Evolutionary conservation across 768 basidiomycete species (phyloP), one percentile per base, ranked within the genome.

Genomic region (Boletus rubescentipes): DNA sequence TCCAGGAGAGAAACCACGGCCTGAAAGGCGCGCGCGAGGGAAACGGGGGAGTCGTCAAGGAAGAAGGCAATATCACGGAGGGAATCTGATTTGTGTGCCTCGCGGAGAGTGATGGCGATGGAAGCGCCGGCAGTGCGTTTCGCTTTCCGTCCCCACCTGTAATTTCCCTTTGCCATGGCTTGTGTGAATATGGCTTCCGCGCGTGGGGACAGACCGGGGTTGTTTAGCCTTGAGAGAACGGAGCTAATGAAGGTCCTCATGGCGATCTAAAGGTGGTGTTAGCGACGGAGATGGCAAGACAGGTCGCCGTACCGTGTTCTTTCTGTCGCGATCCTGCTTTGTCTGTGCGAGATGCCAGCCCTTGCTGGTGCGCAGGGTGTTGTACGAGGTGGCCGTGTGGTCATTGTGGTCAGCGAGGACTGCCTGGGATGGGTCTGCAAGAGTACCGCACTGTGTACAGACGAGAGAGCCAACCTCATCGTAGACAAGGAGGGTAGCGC

Each of bases 81-180:
- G 12, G 81, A 80, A 65, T 88, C 86, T 29, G 86, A 82, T 52
- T 81, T 84, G 61, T 76, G 82, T 53, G 79, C 77, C 73, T 91
- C 86, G 46, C 90, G 85, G 39, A 91, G 74, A 6, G 88, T 84
- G 51, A 91, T 78, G 23, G 83, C 79, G 26, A 91, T 73, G 42
- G 84, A 81, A 3, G 85, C 87, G 12, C 83, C 91, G 0, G 87
- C 86, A 12, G 82, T 76, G 40, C 82, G 72, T 67, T 81, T 89
- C 20, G 90, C 85, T 58, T 79, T 84, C 47, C 82, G 77, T 35
- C 91, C 91, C 90, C 90, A 93, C 35, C 80, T 81, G 64, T 82
- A 86, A 10, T 74, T 67, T 14, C 79, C 81, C 31, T 74, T 75
- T 21, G 70, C 55, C 81, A 85, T 89, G 23, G 82, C 81, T 60